Base-by-base conservation (phyloP, 78 protist genomes). In the Chrysochromulina tobinii region DNA sequence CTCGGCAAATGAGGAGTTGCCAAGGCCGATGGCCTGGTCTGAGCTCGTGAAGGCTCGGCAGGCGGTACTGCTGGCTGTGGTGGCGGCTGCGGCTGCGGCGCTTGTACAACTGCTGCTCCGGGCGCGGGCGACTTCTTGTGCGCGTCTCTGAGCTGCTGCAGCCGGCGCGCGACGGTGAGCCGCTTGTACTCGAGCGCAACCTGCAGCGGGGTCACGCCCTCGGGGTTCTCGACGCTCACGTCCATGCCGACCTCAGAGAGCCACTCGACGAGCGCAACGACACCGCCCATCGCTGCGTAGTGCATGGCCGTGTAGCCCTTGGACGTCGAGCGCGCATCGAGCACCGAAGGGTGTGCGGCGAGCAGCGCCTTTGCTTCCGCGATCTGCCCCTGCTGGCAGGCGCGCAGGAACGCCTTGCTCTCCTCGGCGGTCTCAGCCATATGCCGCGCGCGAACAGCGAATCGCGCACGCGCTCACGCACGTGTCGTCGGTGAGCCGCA, bases 271-370 rank as follows among this genome's bases (percentile, higher is more conserved):
- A 69, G 25, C 5, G 5, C 23, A 12, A 12, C 64, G 23, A 57
- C 55, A 21, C 57, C 83, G 18, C 27, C 83, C 83, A 75, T 75
- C 83, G 83, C 83, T 17, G 83, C 83, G 83, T 15, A 75, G 83
- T 75, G 83, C 83, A 75, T 75, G 27, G 83, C 83, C 2, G 83
- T 75, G 83, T 15, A 50, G 57, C 83, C 83, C 57, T 75, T 75
- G 23, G 83, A 50, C n/a, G 58, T 75, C 58, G 83, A 75, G 59
- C 83, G 83, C 15, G 83, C 83, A 17, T 75, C 17, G 27, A 75
- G 83, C 58, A 75, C 58, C 58, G 23, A 2, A 2, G 83, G 83
- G 57, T n/a, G 83, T 12, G 27, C 8, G 14, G 12, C 27, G 18
- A 75, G 59, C 25, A 75, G 83, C 83, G 38, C 58, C 12, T 57